phyloP scores from a whole-genome alignment of 495 filamentous ascomycete species.

The Tuber umbilicatum region DNA sequence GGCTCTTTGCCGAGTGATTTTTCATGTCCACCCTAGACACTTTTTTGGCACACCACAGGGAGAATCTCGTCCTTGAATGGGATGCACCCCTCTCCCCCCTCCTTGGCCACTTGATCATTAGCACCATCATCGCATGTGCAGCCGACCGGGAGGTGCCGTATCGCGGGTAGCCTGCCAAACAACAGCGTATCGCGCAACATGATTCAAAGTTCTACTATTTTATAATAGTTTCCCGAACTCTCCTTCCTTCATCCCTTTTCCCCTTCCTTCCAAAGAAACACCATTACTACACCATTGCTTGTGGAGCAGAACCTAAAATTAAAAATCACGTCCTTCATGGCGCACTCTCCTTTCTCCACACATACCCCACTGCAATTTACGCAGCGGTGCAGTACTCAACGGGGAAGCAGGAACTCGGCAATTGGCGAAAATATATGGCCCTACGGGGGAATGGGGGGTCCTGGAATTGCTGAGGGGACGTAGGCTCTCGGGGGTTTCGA shows the following conservation, averaged over 20 bases:
- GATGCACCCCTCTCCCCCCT: neutral
- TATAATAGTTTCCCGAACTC: neutral
- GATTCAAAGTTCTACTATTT: neutral
- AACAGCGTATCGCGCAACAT: neutral
- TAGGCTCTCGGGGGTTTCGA: no score
- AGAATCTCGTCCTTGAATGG: neutral
- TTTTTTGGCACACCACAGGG: neutral
- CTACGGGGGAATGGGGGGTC: neutral
- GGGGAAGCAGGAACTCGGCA: neutral
- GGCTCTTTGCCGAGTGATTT: constrained; percentile 24
- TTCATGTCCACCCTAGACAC: neutral
- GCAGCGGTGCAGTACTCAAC: no score
- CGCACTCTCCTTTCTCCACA: neutral
- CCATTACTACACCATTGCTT: neutral
- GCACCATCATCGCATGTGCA: neutral
- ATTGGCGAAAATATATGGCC: neutral
- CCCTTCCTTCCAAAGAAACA: neutral
- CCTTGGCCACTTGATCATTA: neutral
- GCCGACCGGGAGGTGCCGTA: neutral
- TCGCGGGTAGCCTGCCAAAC: neutral
- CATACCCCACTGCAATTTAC: no score
- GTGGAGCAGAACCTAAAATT: neutral
- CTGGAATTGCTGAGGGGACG: neutral
- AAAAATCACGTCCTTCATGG: neutral
- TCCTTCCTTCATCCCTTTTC: neutral